Base-by-base conservation (phyloP, 106 monocot genomes). In the Alisma plantagoaquatica region DNA sequence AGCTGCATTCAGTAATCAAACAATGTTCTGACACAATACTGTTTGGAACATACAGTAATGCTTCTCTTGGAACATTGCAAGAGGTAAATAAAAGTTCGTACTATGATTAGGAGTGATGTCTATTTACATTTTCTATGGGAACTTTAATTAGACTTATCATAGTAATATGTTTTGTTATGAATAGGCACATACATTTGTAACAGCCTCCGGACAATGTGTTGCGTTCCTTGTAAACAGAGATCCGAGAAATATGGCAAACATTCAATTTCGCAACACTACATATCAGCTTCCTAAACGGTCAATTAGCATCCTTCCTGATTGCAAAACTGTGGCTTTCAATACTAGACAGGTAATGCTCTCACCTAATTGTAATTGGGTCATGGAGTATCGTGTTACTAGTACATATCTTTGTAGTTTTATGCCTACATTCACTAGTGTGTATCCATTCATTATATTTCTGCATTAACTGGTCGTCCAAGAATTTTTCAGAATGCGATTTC, bases 181-280 rank as follows among this genome's bases (percentile, higher is more conserved):
- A 0, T 19, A 98, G 96, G 96, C 73, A 43, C 68, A 81, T 72
- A 32, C 85, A 54, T 98, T 81, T 64, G 56, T 78, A 71, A 67
- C 33, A 18, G 61, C 63, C 32, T 46, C 56, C 17, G 79, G 76
- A 31, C 66, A 69, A 21, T 98, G 96, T 51, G 63, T 68, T 22
- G 84, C 89, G 3, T 98, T 98, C 32, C 68, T 98, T 19, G 57
- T 71, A 45, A 98, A 98, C 54, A 57, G 31, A 27, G 78, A 89
- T 51, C 18, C 7, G 35, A 57, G 23, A 32, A 27, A 51, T 24
- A 29, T 21, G 35, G 68, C 41, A 41, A 32, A 28, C 31, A 52
- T 89, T 10, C 38, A 69, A 43, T 98, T 98, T 63, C 41, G 31
- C 21, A 69, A 79, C 47, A 31, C 2, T 7, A 59, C 41, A 26